Percentiles rank a stretch among this genome's conserved stretches.
phyloP scores from a whole-genome alignment of 495 filamentous ascomycete species.

The Glonium stellatum region DNA sequence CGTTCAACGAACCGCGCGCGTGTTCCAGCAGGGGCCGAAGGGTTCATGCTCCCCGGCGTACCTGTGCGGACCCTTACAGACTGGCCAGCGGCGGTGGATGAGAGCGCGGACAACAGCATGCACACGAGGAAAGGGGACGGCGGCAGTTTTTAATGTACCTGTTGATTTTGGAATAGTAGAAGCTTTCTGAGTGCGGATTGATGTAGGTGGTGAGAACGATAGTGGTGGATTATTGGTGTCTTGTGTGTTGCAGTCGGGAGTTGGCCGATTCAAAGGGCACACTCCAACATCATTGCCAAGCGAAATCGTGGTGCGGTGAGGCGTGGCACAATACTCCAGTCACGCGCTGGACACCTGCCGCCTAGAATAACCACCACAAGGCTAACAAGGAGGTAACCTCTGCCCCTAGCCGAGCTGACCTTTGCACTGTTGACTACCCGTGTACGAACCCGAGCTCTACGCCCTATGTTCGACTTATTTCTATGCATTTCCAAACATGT shows the following conservation, averaged over 20 bases:
- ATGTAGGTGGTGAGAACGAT: background rate
- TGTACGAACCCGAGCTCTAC: too few species aligned
- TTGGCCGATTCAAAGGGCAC: too few species aligned
- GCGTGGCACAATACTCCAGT: background rate
- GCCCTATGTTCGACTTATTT: too few species aligned
- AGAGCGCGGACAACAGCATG: background rate
- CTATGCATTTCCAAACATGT: too few species aligned
- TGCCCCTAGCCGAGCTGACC: too few species aligned
- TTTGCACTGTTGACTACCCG: too few species aligned
- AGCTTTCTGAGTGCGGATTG: background rate
- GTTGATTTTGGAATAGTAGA: background rate
- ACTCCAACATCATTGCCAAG: too few species aligned
- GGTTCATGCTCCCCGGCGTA: background rate
- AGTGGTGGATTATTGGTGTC: background rate
- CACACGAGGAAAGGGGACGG: background rate
- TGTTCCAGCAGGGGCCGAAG: background rate
- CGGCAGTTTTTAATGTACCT: background rate
- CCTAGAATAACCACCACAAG: background rate
- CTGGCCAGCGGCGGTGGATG: background rate
- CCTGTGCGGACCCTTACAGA: conserved; percentile 1
- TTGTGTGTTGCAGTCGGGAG: background rate
- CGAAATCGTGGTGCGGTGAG: background rate
- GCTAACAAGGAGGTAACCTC: too few species aligned
- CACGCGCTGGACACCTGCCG: background rate
- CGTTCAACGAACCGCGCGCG: background rate